Conservation (phyloP, 257 asterid genomes). For the Nicotiana benthamiana region DNA sequence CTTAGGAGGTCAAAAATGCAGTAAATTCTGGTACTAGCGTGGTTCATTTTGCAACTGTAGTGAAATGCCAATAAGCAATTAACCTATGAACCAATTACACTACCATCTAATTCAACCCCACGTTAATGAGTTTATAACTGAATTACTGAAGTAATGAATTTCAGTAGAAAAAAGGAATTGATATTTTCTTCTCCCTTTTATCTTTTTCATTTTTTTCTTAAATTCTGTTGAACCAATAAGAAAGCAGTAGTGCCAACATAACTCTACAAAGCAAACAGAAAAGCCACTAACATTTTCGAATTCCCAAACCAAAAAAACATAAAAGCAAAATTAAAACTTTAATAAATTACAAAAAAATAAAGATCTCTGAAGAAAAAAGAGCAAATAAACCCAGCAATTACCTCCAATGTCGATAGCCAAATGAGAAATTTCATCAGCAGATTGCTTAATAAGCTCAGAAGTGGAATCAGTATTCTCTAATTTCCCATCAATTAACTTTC, state of each 20-base stretch:
- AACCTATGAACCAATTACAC: not conserved
- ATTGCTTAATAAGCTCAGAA: slow-evolving; percentile 15
- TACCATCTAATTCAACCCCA: not conserved
- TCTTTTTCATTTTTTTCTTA: not conserved
- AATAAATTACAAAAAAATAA: not conserved
- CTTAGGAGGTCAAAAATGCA: not conserved
- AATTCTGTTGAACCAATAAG: not conserved
- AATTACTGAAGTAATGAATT: not conserved
- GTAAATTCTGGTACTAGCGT: not conserved
- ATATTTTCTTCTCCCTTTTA: not conserved
- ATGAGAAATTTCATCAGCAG: slow-evolving; percentile 45
- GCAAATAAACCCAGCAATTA: not conserved
- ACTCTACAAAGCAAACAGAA: not conserved
- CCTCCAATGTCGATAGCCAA: slow-evolving; percentile 91
- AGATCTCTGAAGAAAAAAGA: not conserved
- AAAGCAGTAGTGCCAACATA: not conserved
- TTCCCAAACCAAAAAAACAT: not conserved
- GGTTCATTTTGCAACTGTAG: not conserved
- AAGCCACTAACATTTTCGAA: not conserved
- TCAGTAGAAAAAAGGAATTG: not conserved
- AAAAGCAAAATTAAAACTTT: not conserved
- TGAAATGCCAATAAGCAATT: not conserved
- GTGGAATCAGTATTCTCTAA: not conserved
- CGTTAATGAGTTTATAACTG: not conserved
- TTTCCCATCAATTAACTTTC: not conserved